phyloP scores from a whole-genome alignment of 2,329 filamentous ascomycete species.

The Xylariaceae sp. region DNA sequence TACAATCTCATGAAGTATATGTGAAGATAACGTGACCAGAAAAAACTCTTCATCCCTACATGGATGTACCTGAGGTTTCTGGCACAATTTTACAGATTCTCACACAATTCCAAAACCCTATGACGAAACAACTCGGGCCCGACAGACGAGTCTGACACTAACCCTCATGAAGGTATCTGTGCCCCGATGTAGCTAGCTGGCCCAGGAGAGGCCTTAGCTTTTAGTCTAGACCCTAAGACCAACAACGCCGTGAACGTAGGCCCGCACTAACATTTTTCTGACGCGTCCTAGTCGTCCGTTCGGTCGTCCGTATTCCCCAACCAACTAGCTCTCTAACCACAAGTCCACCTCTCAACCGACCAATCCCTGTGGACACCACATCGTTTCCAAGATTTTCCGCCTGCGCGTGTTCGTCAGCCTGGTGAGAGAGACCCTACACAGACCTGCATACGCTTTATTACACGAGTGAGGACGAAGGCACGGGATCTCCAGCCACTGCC shows the following conservation, averaged over 20 bases:
- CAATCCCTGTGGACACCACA: slow-evolving; percentile 4
- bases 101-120: slow-evolving; percentile 15
- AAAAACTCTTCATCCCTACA: no score
- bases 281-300: slow-evolving; percentile 10
- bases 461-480: not conserved
- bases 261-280: slow-evolving; percentile 7
- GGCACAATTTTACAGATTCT: slow-evolving; percentile 9
- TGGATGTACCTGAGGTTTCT: no score
- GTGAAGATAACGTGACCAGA: no score
- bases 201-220: not conserved
- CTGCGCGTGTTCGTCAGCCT: slow-evolving; percentile 10
- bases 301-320: not conserved
- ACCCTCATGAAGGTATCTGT: not conserved
- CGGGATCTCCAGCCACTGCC: not conserved
- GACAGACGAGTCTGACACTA: not conserved
- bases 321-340: not conserved
- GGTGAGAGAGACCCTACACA: not conserved
- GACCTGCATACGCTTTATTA: not conserved
- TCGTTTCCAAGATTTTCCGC: slow-evolving; percentile 7
- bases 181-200: no score
- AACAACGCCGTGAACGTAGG: not conserved
- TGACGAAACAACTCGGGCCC: slow-evolving; percentile 5
- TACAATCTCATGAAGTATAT: no score
- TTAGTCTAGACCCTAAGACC: slow-evolving; percentile 13
- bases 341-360: not conserved